Evolutionary conservation across 768 basidiomycete species (phyloP), one percentile per base, ranked within the genome.

Genomic region (Rhizopogon vinicolor): DNA sequence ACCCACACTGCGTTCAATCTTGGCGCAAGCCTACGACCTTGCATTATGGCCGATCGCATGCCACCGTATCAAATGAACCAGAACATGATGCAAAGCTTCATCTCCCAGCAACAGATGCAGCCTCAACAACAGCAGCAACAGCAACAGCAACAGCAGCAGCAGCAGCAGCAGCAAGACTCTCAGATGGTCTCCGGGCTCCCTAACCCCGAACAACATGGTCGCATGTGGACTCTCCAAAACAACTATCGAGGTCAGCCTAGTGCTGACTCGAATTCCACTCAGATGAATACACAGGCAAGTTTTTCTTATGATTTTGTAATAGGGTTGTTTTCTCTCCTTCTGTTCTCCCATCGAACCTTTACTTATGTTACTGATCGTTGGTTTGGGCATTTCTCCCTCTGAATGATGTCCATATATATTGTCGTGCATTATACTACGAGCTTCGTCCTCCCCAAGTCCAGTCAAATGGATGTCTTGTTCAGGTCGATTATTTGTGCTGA

Each of bases 21-120:
- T 59, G 54, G 52, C 62, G 58, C 58, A 63, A 59, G 56, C 65
- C 59, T 61, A 52, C 56, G 57, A 58, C 60, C 60, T 61, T 68
- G 72, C 72, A 74, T 72, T 70, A 84, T 85, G 84, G 82, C 84
- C 66, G 83, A 86, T 80, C 82, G 79, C 68, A 66, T 76, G 51
- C 65, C 76, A 63, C 77, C 75, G 69, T 85, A 83, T 68, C 59
- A 74, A 62, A 81, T 86, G 78, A 70, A 81, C 56, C 69, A 66
- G 62, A 76, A 72, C 68, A 79, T 83, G 69, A 74, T 72, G 55
- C 68, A 73, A 54, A 71, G 60, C 55, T 67, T 80, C 62, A 72
- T 75, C 33, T 73, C 75, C 58, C 79, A 79, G 51, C 70, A 72
- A 37, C 75, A 73, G 44, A 71, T 75, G 55, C 70, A 67, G 49